Evolutionary conservation across 2,329 filamentous ascomycete species (phyloP).

Genomic region (Venturia carpophila): DNA sequence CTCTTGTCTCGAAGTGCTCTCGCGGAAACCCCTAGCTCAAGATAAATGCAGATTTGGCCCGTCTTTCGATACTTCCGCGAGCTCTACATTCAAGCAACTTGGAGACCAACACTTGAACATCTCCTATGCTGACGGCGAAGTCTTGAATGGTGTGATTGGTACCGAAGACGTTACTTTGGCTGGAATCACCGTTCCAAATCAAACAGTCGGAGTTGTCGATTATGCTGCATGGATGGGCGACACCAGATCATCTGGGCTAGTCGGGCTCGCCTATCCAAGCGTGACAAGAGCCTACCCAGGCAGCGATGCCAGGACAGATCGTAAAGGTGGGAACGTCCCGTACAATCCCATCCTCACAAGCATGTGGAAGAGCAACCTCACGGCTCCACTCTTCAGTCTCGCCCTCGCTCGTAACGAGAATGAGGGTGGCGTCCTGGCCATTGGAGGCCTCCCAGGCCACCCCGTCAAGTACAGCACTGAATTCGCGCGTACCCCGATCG

Average conservation of each 20-base stretch:
- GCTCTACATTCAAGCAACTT: not conserved
- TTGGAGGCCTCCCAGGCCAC: slow-evolving; percentile 13
- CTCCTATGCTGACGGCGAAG: slow-evolving; percentile 17
- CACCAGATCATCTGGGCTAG: slow-evolving; percentile 16
- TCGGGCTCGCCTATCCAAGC: slow-evolving; percentile 19
- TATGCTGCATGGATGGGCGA: slow-evolving; percentile 18
- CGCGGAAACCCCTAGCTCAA: not conserved
- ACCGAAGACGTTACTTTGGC: slow-evolving; percentile 16
- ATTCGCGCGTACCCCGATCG: not conserved
- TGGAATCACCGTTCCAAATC: slow-evolving; percentile 12
- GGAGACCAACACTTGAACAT: slow-evolving; percentile 13
- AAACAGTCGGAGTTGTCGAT: slow-evolving; percentile 15
- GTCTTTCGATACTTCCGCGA: slow-evolving; percentile 5
- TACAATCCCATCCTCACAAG: slow-evolving; percentile 15
- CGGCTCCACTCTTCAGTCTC: slow-evolving; percentile 14
- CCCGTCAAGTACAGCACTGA: not conserved
- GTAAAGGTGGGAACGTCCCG: not conserved
- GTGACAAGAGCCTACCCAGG: slow-evolving; percentile 13
- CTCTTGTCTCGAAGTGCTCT: not conserved
- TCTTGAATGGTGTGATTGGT: slow-evolving; percentile 13
- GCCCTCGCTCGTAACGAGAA: slow-evolving; percentile 1
- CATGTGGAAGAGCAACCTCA: slow-evolving; percentile 3
- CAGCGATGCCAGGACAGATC: not conserved
- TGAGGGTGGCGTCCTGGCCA: not conserved
- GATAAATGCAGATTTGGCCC: slow-evolving; percentile 18